Evolutionary conservation across 805 yeast genomes (phyloP), one percentile per base, ranked within the genome.

Genomic region (Candida parachauliodes): DNA sequence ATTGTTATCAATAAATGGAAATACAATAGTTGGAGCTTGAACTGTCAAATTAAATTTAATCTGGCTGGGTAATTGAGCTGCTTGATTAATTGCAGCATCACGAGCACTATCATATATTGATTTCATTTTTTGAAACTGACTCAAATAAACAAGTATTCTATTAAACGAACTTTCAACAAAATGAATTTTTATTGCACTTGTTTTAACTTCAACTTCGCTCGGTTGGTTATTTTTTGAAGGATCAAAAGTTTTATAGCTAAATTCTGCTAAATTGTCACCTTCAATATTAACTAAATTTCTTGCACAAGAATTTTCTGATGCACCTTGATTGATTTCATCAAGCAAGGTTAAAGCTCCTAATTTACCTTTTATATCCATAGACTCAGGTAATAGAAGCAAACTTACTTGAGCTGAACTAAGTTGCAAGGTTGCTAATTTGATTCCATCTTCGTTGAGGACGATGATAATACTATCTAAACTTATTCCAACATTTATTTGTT

Each of bases 61-160:
- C 46, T 70, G 74, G 40, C 63, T 68, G 36, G 77, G 76, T 29
- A 81, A 68, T 44, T 78, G 79, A 30, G 68, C 77, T 0, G 93
- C 93, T 55, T 86, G 95, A 47, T 83, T 77, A 47, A 88, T 75
- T 0, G 98, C 96, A 8, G 88, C 86, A 50, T 83, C 87, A 41
- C 98, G 74, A 0, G 98, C 95, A 15, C 75, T 67, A 51, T 93
- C 98, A 57, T 85, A 94, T n/a, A 89, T 70, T 3, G 76, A 77
- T 58, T 93, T 93, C 95, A 91, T 87, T 48, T 75, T 75, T 41
- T 79, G 82, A 51, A 94, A 85, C 48, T 83, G 83, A 46, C 77
- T 77, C 49, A 88, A 63, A 50, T 79, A 91, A 8, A 73, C 68
- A 21, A 83, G 51, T 8, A 94, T 73, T 46, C 81, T 74, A 23